Evolutionary conservation across 164 flowering plant genomes (phyloP).

Genomic region (grape (Vitis vinifera)): DNA sequence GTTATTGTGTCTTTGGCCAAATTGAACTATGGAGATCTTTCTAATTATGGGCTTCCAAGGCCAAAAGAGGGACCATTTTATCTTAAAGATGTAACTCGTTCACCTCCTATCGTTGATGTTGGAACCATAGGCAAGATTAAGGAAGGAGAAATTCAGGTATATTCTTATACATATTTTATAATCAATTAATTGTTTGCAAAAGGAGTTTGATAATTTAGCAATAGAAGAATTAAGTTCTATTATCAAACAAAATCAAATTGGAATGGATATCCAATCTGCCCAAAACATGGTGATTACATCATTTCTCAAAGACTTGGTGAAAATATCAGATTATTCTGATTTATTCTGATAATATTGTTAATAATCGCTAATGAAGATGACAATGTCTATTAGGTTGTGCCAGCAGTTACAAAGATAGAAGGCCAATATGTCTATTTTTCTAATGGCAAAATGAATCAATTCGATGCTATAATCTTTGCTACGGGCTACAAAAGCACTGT

Average conservation of each 20-base stretch:
- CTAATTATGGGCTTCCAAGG: slow-evolving; percentile 30
- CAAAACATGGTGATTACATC: too few species aligned
- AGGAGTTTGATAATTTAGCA: too few species aligned
- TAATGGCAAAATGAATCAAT: slow-evolving; percentile 9
- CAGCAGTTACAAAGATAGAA: slow-evolving; percentile 13
- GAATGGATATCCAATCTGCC: neutral
- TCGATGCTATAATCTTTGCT: slow-evolving; percentile 33
- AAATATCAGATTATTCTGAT: too few species aligned
- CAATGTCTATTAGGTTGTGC: slow-evolving; percentile 19
- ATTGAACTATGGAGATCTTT: slow-evolving; percentile 22
- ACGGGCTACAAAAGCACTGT: slow-evolving; percentile 34
- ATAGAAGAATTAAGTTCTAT: too few species aligned
- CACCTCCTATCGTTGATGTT: slow-evolving; percentile 28
- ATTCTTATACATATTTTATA: too few species aligned
- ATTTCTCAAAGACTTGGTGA: too few species aligned
- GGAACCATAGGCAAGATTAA: slow-evolving; percentile 36
- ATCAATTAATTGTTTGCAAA: too few species aligned
- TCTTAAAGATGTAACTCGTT: slow-evolving; percentile 15
- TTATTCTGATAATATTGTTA: too few species aligned
- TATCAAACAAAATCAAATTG: neutral
- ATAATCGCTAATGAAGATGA: neutral
- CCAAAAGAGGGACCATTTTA: slow-evolving; percentile 34
- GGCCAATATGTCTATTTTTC: slow-evolving; percentile 14
- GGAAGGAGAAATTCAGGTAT: slow-evolving; percentile 34
- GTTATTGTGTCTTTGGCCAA: neutral